Percentiles rank a stretch among this genome's conserved stretches.
phyloP scores from a whole-genome alignment of 768 basidiomycete species.

The Pulveroboletus sp. region DNA sequence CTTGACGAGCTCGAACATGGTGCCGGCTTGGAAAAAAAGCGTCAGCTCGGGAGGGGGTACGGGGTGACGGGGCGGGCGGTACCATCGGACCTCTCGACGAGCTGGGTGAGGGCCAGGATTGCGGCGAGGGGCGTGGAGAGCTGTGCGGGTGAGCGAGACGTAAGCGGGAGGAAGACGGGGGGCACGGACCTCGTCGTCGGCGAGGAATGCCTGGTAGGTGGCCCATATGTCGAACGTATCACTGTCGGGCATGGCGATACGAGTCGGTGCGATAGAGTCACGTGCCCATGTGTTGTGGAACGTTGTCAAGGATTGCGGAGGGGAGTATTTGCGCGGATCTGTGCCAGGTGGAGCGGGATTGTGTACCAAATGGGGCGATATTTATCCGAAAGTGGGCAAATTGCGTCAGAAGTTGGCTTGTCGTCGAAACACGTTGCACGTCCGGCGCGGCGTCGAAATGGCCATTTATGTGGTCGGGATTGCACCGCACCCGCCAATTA shows the following conservation, averaged over 20 bases:
- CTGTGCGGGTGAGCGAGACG: conserved; percentile 31
- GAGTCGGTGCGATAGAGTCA: conserved; percentile 10
- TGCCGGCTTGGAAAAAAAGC: conserved; percentile 53
- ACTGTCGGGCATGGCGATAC: conserved; percentile 9
- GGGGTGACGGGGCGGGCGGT: conserved; percentile 2
- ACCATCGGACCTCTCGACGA: conserved; percentile 79
- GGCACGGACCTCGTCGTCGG: conserved; percentile 57
- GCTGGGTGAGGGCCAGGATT: conserved; percentile 76
- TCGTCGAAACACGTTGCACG: conserved; percentile 76
- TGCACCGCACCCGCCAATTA: conserved; percentile 51
- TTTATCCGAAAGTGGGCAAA: conserved; percentile 19
- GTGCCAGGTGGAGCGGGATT: conserved; percentile 4
- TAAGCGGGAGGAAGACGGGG: rapidly evolving
- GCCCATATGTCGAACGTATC: conserved; percentile 41
- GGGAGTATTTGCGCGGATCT: conserved; percentile 25
- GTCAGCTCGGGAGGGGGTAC: conserved; percentile 4
- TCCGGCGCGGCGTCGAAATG: conserved; percentile 56
- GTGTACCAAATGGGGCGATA: conserved; percentile 6
- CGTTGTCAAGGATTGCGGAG: conserved; percentile 22
- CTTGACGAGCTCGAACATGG: conserved; percentile 89
- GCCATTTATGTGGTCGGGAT: conserved; percentile 49
- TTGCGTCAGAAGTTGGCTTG: conserved; percentile 33
- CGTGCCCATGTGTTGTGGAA: conserved; percentile 15
- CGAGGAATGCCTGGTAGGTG: conserved; percentile 57
- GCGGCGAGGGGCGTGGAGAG: conserved; percentile 84